A percentile compares a stretch with the other conserved stretches of the same genome.
These are phyloP conservation scores for Hypomyces perniciosus DNA, from an alignment of 2,329 filamentous ascomycete genomes.

Conservation along the genomic window DNA sequence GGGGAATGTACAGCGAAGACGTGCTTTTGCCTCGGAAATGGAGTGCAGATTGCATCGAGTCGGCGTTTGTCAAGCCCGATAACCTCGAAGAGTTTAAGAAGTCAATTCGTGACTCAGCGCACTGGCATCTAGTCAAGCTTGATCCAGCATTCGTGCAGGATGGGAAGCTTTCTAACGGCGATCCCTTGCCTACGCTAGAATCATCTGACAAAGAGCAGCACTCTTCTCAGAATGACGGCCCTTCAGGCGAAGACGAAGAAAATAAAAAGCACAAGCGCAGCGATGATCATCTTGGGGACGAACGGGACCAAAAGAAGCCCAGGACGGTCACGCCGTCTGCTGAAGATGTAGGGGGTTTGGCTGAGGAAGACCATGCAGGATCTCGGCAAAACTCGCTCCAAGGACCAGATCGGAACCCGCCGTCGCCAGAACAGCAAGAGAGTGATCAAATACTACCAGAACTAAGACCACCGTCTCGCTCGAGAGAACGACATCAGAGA, in stretches of 20 bases:
- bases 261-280: slow-evolving; percentile 9
- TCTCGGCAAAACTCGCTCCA: slow-evolving; percentile 8
- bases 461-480: slow-evolving; percentile 5
- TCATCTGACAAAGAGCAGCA: neutral
- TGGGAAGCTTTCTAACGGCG: neutral
- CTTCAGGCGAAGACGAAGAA: slow-evolving; percentile 1
- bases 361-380: neutral
- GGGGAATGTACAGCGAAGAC: slow-evolving; percentile 34
- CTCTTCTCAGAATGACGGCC: neutral
- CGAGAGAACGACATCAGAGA: slow-evolving; percentile 15
- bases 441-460: slow-evolving; percentile 1
- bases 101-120: slow-evolving; percentile 34
- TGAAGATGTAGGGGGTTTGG: neutral
- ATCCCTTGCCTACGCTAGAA: neutral
- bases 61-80: slow-evolving; percentile 37
- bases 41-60: slow-evolving; percentile 38
- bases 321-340: slow-evolving; percentile 1
- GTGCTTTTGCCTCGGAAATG: slow-evolving; percentile 41
- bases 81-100: slow-evolving; percentile 38
- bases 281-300: slow-evolving; percentile 7
- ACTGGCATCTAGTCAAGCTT: slow-evolving; percentile 35
- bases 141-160: slow-evolving; percentile 30
- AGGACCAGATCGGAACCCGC: neutral
- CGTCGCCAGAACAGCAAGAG: neutral
- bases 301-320: slow-evolving; percentile 7